These are phyloP conservation scores for Cladophialophora psammophila DNA, from an alignment of 2,329 filamentous ascomycete species.

Conservation along the genomic window DNA sequence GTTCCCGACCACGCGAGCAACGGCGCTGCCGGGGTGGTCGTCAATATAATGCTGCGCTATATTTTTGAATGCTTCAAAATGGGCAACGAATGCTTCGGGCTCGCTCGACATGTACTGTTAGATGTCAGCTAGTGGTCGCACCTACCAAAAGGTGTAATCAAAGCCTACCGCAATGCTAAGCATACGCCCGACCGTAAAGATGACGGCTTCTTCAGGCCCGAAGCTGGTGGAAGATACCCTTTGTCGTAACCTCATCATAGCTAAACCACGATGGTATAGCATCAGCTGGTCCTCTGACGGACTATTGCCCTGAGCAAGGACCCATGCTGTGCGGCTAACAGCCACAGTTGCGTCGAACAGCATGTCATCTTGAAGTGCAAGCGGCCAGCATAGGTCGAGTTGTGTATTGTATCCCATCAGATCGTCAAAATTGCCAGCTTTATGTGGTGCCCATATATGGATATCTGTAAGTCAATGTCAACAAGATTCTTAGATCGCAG, in stretches of 20 bases:
- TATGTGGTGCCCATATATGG: conserved; percentile 28
- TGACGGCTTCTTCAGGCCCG: conserved; percentile 16
- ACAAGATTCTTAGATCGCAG: neutral
- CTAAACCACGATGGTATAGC: conserved; percentile 28
- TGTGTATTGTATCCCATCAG: conserved; percentile 31
- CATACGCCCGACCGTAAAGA: conserved; percentile 32
- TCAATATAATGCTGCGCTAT: conserved; percentile 25
- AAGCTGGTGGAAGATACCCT: conserved; percentile 2
- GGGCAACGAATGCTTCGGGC: conserved; percentile 27
- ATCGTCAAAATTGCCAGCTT: conserved; percentile 24
- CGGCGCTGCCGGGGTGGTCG: conserved; percentile 21
- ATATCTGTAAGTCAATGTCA: conserved; percentile 22
- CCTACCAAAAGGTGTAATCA: neutral
- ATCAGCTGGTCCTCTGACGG: conserved; percentile 27
- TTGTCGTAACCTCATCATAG: conserved; percentile 23
- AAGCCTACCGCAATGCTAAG: conserved; percentile 26
- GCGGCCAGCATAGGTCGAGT: conserved; percentile 33
- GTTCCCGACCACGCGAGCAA: conserved; percentile 25
- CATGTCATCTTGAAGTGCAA: conserved; percentile 32
- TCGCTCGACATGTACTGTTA: conserved; percentile 34
- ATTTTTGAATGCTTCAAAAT: conserved; percentile 26
- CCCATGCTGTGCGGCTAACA: conserved; percentile 28
- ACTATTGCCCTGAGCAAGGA: conserved; percentile 16
- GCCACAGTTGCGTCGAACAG: conserved; percentile 32
- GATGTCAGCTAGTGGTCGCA: conserved; percentile 3